Evolutionary conservation across 2,329 filamentous ascomycete genomes (phyloP).

Genomic region (Venturia nashicola): DNA sequence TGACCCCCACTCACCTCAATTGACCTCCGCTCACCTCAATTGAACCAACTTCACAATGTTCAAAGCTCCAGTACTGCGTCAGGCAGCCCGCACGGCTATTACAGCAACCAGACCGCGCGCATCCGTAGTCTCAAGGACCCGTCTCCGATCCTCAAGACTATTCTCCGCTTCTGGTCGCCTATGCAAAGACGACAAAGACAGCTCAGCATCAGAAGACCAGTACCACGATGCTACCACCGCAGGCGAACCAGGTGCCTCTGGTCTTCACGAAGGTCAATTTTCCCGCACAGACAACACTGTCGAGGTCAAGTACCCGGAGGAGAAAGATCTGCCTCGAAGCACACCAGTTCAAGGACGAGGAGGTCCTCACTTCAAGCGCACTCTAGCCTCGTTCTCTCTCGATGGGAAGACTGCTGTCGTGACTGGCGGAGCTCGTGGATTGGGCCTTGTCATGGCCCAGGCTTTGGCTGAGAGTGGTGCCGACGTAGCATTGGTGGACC

Average conservation of each 20-base stretch:
- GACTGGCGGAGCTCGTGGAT: slow-evolving; percentile 78
- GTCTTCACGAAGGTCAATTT: slow-evolving; percentile 51
- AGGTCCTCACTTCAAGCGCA: slow-evolving; percentile 73
- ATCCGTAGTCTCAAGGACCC: background rate
- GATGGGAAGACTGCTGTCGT: slow-evolving; percentile 74
- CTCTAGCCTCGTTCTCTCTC: slow-evolving; percentile 74
- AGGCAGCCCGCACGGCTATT: slow-evolving; percentile 8
- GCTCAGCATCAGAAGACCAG: slow-evolving; percentile 10
- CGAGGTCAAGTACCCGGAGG: slow-evolving; percentile 65
- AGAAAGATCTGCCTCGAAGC: slow-evolving; percentile 59
- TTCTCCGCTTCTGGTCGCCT: slow-evolving; percentile 14
- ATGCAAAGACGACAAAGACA: slow-evolving; percentile 17
- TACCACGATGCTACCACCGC: slow-evolving; percentile 22
- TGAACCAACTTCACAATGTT: slow-evolving; percentile 19
- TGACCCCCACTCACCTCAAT: background rate
- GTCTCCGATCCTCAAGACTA: background rate
- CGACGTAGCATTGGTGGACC: slow-evolving; percentile 81
- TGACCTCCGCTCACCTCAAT: background rate
- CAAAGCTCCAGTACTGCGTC: slow-evolving; percentile 20
- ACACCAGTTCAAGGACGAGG: slow-evolving; percentile 62
- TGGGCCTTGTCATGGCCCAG: slow-evolving; percentile 88
- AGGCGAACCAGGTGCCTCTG: slow-evolving; percentile 27
- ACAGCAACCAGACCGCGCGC: slow-evolving; percentile 7
- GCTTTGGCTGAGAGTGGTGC: slow-evolving; percentile 80
- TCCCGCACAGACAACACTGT: slow-evolving; percentile 72